A percentile compares a stretch with the other conserved stretches of the same genome.
Conservation (phyloP, 352 stramenopile species). For the Globisporangium cylindrosporum region DNA sequence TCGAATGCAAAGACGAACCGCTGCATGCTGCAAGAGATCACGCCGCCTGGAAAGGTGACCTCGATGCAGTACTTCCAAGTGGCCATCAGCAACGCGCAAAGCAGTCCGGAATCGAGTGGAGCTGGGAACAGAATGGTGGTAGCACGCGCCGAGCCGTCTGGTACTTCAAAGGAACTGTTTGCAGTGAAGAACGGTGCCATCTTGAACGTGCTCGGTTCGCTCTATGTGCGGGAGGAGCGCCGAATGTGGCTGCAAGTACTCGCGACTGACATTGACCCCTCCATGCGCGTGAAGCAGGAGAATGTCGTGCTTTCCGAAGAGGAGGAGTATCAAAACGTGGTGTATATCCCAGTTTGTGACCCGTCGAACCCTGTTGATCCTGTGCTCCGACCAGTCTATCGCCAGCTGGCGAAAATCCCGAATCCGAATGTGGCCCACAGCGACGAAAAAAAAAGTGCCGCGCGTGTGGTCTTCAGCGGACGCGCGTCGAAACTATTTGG, state of each 20-base stretch:
- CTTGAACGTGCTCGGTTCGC: constrained; percentile 46
- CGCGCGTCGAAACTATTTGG: constrained; percentile 75
- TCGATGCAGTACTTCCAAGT: constrained; percentile 56
- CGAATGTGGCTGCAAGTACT: constrained; percentile 69
- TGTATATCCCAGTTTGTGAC: constrained; percentile 58
- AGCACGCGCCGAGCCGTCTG: constrained; percentile 34
- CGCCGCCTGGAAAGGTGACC: constrained; percentile 48
- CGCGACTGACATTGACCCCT: constrained; percentile 41
- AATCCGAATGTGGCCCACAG: constrained; percentile 26
- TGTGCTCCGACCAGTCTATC: constrained; percentile 39
- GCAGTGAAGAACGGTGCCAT: constrained; percentile 47
- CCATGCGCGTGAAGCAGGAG: constrained; percentile 36
- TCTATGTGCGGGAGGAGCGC: constrained; percentile 46
- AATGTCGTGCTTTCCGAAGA: constrained; percentile 34
- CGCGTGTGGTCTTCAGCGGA: constrained; percentile 64
- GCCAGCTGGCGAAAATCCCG: constrained; percentile 40
- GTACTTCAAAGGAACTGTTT: constrained; percentile 46
- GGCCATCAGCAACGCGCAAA: neutral
- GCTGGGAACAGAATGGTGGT: constrained; percentile 16
- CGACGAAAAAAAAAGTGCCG: constrained; percentile 24
- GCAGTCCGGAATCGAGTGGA: constrained; percentile 17
- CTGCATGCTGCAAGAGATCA: constrained; percentile 75
- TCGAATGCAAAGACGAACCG: constrained; percentile 76
- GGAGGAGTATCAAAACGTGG: constrained; percentile 43
- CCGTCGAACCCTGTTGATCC: constrained; percentile 22